Percentiles rank a stretch among this genome's conserved stretches.
Conservation (phyloP, 805 yeast species). For the Wickerhamomyces silvicola region DNA sequence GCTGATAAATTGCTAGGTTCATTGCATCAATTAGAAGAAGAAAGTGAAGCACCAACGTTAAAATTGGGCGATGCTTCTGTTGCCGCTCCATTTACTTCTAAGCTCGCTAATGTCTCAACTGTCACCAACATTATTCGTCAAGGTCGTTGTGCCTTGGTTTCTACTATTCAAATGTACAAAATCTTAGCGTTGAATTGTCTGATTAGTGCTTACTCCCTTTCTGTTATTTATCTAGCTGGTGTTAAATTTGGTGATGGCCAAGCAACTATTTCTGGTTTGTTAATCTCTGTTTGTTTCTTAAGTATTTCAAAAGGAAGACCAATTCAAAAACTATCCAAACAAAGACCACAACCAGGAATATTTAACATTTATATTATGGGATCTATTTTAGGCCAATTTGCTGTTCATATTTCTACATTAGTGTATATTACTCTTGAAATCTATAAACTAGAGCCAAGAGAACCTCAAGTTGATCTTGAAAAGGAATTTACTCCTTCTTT, state of each 20-base stretch:
- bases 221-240: conserved; percentile 93
- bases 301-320: conserved; percentile 94
- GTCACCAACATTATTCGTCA: conserved; percentile 93
- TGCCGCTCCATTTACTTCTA: conserved; percentile 98
- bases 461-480: conserved; percentile 83
- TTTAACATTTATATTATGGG: conserved; percentile 97
- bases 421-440: conserved; percentile 79
- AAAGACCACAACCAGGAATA: conserved; percentile 96
- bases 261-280: conserved; percentile 92
- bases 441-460: conserved; percentile 87
- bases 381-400: conserved; percentile 93
- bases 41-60: conserved; percentile 80
- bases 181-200: conserved; percentile 94
- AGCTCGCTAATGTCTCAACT: conserved; percentile 84
- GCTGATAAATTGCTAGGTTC: conserved; percentile 62
- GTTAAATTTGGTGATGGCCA: conserved; percentile 98
- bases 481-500: conserved; percentile 83
- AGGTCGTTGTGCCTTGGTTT: conserved; percentile 96
- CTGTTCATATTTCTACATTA: conserved; percentile 79
- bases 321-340: conserved; percentile 77
- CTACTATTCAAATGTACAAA: conserved; percentile 98
- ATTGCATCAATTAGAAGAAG: conserved; percentile 52
- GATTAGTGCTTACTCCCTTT: conserved; percentile 91
- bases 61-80: conserved; percentile 98
- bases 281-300: conserved; percentile 89